phyloP scores from a whole-genome alignment of 345 rosid genomes.

The Chamaenerion angustifolium region DNA sequence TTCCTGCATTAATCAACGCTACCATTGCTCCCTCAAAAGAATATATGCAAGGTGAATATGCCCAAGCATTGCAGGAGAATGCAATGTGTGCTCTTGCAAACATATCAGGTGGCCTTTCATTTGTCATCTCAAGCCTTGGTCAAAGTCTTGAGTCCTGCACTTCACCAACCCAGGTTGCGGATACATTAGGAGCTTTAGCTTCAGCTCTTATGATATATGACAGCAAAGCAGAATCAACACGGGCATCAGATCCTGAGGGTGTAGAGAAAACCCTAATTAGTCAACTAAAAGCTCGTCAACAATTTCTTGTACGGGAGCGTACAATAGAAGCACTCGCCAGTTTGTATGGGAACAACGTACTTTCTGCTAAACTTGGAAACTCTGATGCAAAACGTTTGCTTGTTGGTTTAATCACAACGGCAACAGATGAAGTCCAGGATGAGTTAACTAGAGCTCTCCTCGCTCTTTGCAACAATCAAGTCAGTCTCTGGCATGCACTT shows the following conservation, averaged over 20 bases:
- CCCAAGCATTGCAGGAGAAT: slow-evolving; percentile 95
- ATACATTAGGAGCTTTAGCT: slow-evolving; percentile 96
- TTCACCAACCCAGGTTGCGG: slow-evolving; percentile 88
- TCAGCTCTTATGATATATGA: slow-evolving; percentile 99
- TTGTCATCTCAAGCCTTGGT: slow-evolving; percentile 95
- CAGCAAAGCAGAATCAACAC: slow-evolving; percentile 64
- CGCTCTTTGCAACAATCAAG: slow-evolving; percentile 69
- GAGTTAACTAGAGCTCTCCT: slow-evolving; percentile 88
- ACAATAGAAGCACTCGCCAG: slow-evolving; percentile 97
- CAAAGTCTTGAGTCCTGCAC: slow-evolving; percentile 98
- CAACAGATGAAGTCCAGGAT: slow-evolving; percentile 83
- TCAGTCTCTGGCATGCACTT: slow-evolving; percentile 86
- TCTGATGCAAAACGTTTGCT: slow-evolving; percentile 94
- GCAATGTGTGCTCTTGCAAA: slow-evolving; percentile 99
- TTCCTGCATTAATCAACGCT: slow-evolving; percentile 87
- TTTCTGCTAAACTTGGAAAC: slow-evolving; percentile 57
- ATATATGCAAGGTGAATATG: slow-evolving; percentile 98
- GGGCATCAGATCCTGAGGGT: slow-evolving; percentile 64
- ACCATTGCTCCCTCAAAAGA: slow-evolving; percentile 99
- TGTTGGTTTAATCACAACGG: slow-evolving; percentile 98
- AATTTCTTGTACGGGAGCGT: slow-evolving; percentile 94
- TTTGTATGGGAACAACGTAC: slow-evolving; percentile 81
- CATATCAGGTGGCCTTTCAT: slow-evolving; percentile 96
- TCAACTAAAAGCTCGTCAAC: slow-evolving; percentile 76
- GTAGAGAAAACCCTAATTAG: slow-evolving; percentile 79